phyloP scores from a whole-genome alignment of 345 rosid genomes.

The Euphorbia lathyris region DNA sequence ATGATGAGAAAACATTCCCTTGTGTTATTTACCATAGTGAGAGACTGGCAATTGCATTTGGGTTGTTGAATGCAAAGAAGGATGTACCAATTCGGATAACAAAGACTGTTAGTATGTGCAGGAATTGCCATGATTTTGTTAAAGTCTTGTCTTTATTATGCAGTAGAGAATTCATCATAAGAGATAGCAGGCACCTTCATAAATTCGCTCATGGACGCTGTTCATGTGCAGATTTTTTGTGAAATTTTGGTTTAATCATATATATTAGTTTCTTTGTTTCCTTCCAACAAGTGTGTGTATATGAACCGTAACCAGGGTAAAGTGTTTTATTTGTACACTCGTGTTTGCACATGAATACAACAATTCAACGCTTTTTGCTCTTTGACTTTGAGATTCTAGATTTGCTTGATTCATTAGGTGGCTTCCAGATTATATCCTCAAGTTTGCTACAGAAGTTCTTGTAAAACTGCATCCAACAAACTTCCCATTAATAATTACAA shows the following conservation, averaged over 20 bases:
- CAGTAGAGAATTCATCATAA: constrained; percentile 38
- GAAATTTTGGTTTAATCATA: constrained; percentile 2
- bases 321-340: no score
- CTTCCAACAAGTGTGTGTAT: no score
- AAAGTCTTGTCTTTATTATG: constrained; percentile 34
- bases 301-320: no score
- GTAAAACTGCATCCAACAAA: constrained; percentile 62
- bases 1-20: constrained; percentile 17
- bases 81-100: constrained; percentile 33
- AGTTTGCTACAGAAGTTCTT: constrained; percentile 79
- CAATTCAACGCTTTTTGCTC: constrained; percentile 57
- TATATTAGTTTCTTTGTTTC: no score
- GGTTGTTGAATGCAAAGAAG: constrained; percentile 35
- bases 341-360: no score
- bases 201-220: constrained; percentile 45
- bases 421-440: constrained; percentile 93
- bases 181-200: constrained; percentile 52
- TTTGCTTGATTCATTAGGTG: constrained; percentile 56
- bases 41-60: constrained; percentile 48
- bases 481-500: no score
- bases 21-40: constrained; percentile 41
- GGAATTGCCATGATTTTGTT: constrained; percentile 48
- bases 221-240: constrained; percentile 44
- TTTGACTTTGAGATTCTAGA: constrained; percentile 52
- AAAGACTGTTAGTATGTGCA: constrained; percentile 42